phyloP scores from a whole-genome alignment of 805 yeast genomes.

The Pichia heedii region DNA sequence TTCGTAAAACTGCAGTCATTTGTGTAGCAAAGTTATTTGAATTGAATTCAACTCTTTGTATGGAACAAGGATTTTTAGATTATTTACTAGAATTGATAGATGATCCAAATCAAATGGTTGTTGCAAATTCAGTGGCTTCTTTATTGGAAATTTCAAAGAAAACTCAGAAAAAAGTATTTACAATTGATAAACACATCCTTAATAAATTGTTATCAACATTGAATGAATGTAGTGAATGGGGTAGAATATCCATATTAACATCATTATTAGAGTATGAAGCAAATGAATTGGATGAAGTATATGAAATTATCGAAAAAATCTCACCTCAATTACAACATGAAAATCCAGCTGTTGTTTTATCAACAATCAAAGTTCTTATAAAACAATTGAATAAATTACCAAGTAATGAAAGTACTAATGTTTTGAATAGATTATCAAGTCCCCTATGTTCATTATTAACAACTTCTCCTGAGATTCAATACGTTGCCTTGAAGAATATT shows the following conservation, averaged over 20 bases:
- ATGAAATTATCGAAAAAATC: slow-evolving; percentile 79
- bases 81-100: slow-evolving; percentile 57
- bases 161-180: slow-evolving; percentile 23
- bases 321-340: slow-evolving; percentile 95
- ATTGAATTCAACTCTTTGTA: slow-evolving; percentile 66
- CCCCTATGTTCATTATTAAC: slow-evolving; percentile 84
- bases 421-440: slow-evolving; percentile 66
- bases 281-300: slow-evolving; percentile 52
- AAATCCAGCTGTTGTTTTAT: slow-evolving; percentile 87
- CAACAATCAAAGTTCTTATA: slow-evolving; percentile 72
- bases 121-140: slow-evolving; percentile 86
- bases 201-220: slow-evolving; percentile 69
- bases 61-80: slow-evolving; percentile 79
- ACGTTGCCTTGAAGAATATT: slow-evolving; percentile 84
- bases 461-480: slow-evolving; percentile 90
- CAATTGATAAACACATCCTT: slow-evolving; percentile 34
- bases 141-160: slow-evolving; percentile 58
- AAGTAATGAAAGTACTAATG: slow-evolving; percentile 29
- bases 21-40: slow-evolving; percentile 95
- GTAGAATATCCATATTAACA: slow-evolving; percentile 79
- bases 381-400: slow-evolving; percentile 49
- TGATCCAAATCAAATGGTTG: slow-evolving; percentile 95
- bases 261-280: slow-evolving; percentile 70
- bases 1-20: slow-evolving; percentile 93
- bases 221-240: slow-evolving; percentile 99